A percentile compares a stretch with the other conserved stretches of the same genome.
Evolutionary conservation across 257 asterid genomes (phyloP).

Genomic region (Nicotiana knightiana): DNA sequence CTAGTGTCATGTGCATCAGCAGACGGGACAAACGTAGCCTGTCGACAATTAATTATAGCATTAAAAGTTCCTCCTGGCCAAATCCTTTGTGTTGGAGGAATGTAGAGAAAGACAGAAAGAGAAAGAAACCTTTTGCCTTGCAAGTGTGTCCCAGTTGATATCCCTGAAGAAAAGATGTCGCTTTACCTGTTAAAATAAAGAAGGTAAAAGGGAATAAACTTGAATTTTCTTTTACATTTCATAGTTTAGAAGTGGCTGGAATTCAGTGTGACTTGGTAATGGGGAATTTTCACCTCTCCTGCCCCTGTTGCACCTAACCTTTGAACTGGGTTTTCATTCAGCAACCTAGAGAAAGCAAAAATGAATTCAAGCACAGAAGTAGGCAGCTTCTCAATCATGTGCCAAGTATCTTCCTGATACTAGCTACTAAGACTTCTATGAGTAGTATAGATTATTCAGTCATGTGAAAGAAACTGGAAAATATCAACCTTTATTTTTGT

Average conservation of each 20-base stretch:
- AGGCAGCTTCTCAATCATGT: background rate
- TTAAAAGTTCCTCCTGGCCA: constrained; percentile 3
- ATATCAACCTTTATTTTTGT: background rate
- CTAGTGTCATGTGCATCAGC: constrained; percentile 85
- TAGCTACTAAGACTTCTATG: background rate
- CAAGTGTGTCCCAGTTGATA: constrained; percentile 87
- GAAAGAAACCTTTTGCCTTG: constrained; percentile 75
- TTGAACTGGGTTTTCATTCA: constrained; percentile 81
- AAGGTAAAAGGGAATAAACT: constrained; percentile 9
- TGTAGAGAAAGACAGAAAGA: background rate
- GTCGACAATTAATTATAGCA: constrained; percentile 20
- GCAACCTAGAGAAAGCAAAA: constrained; percentile 49
- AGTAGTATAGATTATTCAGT: background rate
- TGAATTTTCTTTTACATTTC: background rate
- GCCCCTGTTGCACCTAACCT: constrained; percentile 92
- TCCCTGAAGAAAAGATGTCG: constrained; percentile 63
- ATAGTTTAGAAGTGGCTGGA: background rate
- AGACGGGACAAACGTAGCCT: constrained; percentile 92
- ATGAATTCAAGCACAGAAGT: constrained; percentile 11
- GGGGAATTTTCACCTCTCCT: constrained; percentile 49
- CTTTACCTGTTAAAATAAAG: constrained; percentile 55
- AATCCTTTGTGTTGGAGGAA: background rate
- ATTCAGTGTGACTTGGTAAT: background rate
- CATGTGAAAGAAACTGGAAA: background rate
- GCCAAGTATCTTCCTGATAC: background rate